A percentile compares a stretch with the other conserved stretches of the same genome.
Evolutionary conservation across 305 asterid species (phyloP).

Genomic region (Solanum hybrid): DNA sequence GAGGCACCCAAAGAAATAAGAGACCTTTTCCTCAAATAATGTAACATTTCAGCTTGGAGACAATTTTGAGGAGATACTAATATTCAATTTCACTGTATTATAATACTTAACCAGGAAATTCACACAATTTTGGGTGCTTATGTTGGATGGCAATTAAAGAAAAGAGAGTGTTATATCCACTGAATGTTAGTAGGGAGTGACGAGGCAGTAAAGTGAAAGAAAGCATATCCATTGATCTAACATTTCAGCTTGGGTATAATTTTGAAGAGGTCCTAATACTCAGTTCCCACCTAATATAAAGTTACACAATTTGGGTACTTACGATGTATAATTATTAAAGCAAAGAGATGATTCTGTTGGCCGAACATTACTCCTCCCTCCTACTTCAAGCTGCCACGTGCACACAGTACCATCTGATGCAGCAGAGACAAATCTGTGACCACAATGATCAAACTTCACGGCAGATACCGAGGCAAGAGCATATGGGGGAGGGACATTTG

Average conservation of each 20-base stretch:
- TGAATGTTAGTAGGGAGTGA: constrained; percentile 37
- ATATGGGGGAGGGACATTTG: constrained; percentile 90
- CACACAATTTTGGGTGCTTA: constrained; percentile 26
- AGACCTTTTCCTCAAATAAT: not conserved
- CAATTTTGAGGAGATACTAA: not conserved
- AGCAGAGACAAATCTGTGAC: constrained; percentile 89
- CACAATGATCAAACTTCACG: constrained; percentile 79
- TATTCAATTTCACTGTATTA: not conserved
- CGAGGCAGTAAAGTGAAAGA: not conserved
- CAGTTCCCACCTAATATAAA: not conserved
- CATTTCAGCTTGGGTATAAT: not conserved
- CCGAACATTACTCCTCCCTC: constrained; percentile 82
- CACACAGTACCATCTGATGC: constrained; percentile 95
- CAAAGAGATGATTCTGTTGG: constrained; percentile 90
- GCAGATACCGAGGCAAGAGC: constrained; percentile 90
- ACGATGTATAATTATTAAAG: constrained; percentile 90
- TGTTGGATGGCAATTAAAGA: constrained; percentile 79
- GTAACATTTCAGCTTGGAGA: not conserved
- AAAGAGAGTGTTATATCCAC: constrained; percentile 71
- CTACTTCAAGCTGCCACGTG: constrained; percentile 99
- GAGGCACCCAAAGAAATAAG: not conserved
- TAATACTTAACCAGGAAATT: not conserved
- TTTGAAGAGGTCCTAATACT: not conserved
- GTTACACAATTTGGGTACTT: constrained; percentile 20
- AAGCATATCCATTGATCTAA: not conserved